phyloP scores from a whole-genome alignment of 371 early-diverging fungal genomes.

The Catenaria anguillulae region DNA sequence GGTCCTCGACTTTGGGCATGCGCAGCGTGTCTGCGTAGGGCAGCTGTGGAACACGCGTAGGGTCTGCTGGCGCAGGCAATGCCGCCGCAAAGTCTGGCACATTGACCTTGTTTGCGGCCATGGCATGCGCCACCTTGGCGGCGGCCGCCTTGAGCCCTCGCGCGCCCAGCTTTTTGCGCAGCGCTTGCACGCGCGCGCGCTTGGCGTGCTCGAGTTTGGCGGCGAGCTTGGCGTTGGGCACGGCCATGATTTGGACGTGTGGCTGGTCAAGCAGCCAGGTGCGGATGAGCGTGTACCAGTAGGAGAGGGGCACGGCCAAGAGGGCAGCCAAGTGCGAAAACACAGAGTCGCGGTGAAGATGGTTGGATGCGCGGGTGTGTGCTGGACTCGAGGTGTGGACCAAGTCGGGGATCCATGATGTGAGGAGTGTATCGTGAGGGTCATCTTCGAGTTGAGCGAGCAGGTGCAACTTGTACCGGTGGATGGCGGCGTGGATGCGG shows the following conservation, averaged over 20 bases:
- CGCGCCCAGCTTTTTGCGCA: background rate
- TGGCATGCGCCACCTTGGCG: background rate
- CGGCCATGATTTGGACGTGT: constrained; percentile 36
- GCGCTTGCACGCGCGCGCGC: background rate
- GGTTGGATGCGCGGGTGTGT: constrained; percentile 11
- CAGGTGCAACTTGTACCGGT: constrained; percentile 24
- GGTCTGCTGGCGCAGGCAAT: background rate
- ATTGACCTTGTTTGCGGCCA: background rate
- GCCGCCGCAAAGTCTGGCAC: background rate
- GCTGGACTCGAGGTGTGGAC: constrained; percentile 31
- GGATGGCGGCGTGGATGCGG: constrained; percentile 15
- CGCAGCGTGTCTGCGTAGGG: background rate
- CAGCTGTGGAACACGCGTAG: background rate
- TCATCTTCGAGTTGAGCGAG: constrained; percentile 42
- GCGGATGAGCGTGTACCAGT: constrained; percentile 41
- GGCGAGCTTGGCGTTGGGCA: constrained; percentile 39
- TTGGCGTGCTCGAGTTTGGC: constrained; percentile 22
- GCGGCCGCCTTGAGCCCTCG: background rate
- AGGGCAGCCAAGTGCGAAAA: constrained; percentile 36
- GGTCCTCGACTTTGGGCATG: background rate
- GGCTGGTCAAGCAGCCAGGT: constrained; percentile 40
- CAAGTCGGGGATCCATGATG: constrained; percentile 37
- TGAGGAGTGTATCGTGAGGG: constrained; percentile 39
- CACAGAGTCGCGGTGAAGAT: constrained; percentile 23
- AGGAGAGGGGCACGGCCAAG: constrained; percentile 25